Evolutionary conservation across 75 land plant genomes (phyloP).

Genomic region (Cupressus sempervirens): DNA sequence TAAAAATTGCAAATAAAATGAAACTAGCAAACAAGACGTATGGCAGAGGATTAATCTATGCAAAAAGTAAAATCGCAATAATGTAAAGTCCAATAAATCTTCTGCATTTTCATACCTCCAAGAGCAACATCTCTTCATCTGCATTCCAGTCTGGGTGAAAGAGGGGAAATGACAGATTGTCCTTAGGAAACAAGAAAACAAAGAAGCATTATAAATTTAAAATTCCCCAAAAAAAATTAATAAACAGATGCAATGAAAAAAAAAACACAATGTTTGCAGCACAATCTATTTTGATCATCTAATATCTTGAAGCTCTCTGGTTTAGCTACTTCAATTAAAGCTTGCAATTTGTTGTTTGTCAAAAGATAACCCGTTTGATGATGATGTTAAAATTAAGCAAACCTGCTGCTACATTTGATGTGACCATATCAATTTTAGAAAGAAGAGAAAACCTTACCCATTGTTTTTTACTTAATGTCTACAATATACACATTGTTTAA

Average conservation of each 20-base stretch:
- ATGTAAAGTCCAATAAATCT: background rate
- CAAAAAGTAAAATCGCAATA: background rate
- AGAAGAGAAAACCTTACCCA: no score
- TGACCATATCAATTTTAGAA: no score
- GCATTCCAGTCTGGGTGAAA: conserved; percentile 95
- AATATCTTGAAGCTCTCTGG: no score
- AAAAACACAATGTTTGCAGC: no score
- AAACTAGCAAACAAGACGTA: background rate
- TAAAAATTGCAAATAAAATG: background rate
- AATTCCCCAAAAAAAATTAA: background rate
- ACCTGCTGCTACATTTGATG: no score
- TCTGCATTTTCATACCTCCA: conserved; percentile 58
- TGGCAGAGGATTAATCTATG: background rate
- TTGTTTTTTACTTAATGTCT: background rate
- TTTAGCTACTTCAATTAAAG: no score
- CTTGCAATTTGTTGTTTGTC: no score
- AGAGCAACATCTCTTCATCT: conserved; percentile 89
- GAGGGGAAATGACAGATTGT: conserved; percentile 86
- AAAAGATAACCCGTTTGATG: no score
- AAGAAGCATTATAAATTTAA: background rate
- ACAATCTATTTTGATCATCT: no score
- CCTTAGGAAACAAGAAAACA: conserved; percentile 35
- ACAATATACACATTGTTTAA: no score
- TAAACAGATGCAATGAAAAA: no score
- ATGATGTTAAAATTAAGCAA: no score